Conservation (phyloP, 495 filamentous ascomycete species). For the Aspergillus egyptiacus region DNA sequence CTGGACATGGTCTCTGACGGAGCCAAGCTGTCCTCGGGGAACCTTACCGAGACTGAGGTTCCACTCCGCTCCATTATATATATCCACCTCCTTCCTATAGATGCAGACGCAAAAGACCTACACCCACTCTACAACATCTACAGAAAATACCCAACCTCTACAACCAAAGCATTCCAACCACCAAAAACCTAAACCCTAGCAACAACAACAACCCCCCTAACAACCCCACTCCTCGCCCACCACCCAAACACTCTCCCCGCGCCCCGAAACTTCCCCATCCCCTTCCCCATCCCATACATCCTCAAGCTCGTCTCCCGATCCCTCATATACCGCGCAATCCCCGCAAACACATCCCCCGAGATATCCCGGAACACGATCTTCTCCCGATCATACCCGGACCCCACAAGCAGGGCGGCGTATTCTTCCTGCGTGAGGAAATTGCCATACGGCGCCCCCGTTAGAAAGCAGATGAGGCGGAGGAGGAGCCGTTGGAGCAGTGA, state of each 20-base stretch:
- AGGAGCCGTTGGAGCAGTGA: conserved; percentile 13
- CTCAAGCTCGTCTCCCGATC: conserved; percentile 25
- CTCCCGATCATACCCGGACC: conserved; percentile 34
- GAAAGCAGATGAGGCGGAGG: conserved; percentile 29
- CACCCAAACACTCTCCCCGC: conserved; percentile 38
- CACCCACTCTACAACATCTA: too few species aligned
- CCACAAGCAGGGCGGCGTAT: conserved; percentile 47
- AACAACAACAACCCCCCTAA: conserved; percentile 42
- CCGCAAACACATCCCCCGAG: conserved; percentile 37
- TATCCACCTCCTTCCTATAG: too few species aligned
- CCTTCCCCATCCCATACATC: conserved; percentile 27
- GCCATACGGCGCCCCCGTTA: conserved; percentile 28
- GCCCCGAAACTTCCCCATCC: conserved; percentile 30
- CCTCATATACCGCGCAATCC: conserved; percentile 31
- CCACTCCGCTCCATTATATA: too few species aligned
- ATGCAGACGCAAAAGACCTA: too few species aligned
- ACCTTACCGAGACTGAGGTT: too few species aligned
- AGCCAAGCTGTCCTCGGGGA: too few species aligned
- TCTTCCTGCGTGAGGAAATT: conserved; percentile 49
- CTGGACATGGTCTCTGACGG: too few species aligned
- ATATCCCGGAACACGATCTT: conserved; percentile 40
- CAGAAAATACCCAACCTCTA: not conserved
- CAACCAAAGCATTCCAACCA: not conserved
- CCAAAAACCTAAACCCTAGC: conserved; percentile 21
- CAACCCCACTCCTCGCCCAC: conserved; percentile 39